Percentiles rank a stretch among this genome's conserved stretches.
phyloP scores from a whole-genome alignment of 108 stramenopile genomes.

The Nitzschia putrida region DNA sequence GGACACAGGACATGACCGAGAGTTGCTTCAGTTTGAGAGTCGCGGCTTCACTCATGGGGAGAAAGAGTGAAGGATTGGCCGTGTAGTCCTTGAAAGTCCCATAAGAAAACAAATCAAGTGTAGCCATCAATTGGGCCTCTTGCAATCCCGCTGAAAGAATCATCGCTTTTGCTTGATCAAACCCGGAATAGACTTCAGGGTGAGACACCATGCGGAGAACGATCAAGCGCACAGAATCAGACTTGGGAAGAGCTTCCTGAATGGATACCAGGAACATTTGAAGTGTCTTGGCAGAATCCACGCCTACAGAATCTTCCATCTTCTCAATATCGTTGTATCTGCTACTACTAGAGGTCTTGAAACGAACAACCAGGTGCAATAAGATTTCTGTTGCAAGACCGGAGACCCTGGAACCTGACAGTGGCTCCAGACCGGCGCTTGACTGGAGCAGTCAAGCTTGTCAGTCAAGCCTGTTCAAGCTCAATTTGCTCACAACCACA shows the following conservation, averaged over 20 bases:
- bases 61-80: conserved; percentile 17
- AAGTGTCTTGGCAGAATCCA: too few species aligned
- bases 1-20: conserved; percentile 39
- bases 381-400: too few species aligned
- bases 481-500: too few species aligned
- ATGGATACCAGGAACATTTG: conserved; percentile 22
- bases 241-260: conserved; percentile 19
- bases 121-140: conserved; percentile 27
- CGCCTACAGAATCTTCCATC: too few species aligned
- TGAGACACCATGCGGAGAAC: conserved; percentile 44
- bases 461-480: too few species aligned
- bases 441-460: too few species aligned
- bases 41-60: conserved; percentile 36
- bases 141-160: conserved; percentile 5
- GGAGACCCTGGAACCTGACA: too few species aligned
- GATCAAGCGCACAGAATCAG: conserved; percentile 40
- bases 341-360: too few species aligned
- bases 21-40: conserved; percentile 54
- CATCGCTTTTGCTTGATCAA: conserved; percentile 45
- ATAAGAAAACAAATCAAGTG: conserved; percentile 59
- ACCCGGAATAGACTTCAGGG: conserved; percentile 48
- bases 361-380: too few species aligned
- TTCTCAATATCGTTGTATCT: too few species aligned
- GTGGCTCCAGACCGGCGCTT: too few species aligned
- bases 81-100: conserved; percentile 38